Evolutionary conservation across 139 green algal genomes (phyloP).

Genomic region (Tetratostichococcus sp.): DNA sequence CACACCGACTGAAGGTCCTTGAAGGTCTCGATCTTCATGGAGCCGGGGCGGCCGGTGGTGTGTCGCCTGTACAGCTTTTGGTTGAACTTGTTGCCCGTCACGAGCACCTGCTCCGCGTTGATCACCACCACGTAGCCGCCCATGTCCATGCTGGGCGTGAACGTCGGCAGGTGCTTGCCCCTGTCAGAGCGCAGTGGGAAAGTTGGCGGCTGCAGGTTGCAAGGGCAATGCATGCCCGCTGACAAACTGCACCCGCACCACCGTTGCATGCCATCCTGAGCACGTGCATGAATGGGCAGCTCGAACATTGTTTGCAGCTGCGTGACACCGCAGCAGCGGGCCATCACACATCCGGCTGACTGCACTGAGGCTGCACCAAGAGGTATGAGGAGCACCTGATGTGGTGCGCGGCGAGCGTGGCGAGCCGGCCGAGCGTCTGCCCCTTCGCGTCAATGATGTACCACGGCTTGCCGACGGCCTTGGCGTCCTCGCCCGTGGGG

Average conservation of each 20-base stretch:
- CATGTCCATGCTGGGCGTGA: constrained; percentile 95
- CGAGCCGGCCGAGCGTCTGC: constrained; percentile 89
- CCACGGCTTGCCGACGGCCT: constrained; percentile 83
- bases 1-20: constrained; percentile 56
- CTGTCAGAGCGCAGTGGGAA: too few relatives aligned
- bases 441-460: constrained; percentile 92
- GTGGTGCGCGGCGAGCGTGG: constrained; percentile 75
- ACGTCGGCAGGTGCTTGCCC: constrained; percentile 86
- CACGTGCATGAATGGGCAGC: too few relatives aligned
- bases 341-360: too few relatives aligned
- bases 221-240: too few relatives aligned
- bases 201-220: too few relatives aligned
- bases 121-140: constrained; percentile 93
- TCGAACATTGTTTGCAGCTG: too few relatives aligned
- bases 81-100: constrained; percentile 85
- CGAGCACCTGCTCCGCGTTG: constrained; percentile 90
- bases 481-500: constrained; percentile 77
- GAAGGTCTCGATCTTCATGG: constrained; percentile 71
- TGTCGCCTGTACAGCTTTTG: constrained; percentile 92
- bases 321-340: too few relatives aligned
- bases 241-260: too few relatives aligned
- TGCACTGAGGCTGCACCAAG: too few relatives aligned
- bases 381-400: constrained; percentile 67
- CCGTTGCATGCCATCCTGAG: too few relatives aligned
- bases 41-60: constrained; percentile 76